Percentiles rank a stretch among this genome's conserved stretches.
Evolutionary conservation across 306 rosid genomes (phyloP).

Genomic region (Fragaria nilgerrensis): DNA sequence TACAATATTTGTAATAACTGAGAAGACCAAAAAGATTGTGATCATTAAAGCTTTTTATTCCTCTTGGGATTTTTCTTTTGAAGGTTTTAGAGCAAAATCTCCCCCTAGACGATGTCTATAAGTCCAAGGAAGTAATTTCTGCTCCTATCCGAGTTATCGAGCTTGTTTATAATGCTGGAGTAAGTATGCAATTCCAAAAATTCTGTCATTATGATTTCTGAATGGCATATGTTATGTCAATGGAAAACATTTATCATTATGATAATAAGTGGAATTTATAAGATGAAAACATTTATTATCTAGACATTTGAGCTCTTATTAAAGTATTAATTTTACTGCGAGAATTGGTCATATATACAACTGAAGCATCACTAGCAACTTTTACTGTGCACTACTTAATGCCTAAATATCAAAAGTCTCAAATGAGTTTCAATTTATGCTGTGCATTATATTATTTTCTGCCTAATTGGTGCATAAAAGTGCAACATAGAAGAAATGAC

Average conservation of each 20-base stretch:
- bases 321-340: not conserved
- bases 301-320: not conserved
- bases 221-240: not conserved
- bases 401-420: not conserved
- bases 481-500: not conserved
- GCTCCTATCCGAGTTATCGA: conserved; percentile 93
- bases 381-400: not conserved
- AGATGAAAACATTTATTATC: not conserved
- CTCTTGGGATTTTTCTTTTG: conserved; percentile 17
- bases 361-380: not conserved
- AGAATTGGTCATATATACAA: not conserved
- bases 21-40: not conserved
- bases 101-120: conserved; percentile 80
- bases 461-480: not conserved
- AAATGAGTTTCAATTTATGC: not conserved
- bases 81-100: conserved; percentile 92
- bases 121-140: conserved; percentile 74
- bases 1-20: conserved; percentile 4
- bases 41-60: not conserved
- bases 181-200: conserved; percentile 38
- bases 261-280: not conserved
- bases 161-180: conserved; percentile 91
- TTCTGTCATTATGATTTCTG: conserved; percentile 5
- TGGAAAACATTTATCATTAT: not conserved
- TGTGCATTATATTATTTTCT: not conserved